Evolutionary conservation across 345 rosid species (phyloP).

Genomic region (Eucalyptus regnans): DNA sequence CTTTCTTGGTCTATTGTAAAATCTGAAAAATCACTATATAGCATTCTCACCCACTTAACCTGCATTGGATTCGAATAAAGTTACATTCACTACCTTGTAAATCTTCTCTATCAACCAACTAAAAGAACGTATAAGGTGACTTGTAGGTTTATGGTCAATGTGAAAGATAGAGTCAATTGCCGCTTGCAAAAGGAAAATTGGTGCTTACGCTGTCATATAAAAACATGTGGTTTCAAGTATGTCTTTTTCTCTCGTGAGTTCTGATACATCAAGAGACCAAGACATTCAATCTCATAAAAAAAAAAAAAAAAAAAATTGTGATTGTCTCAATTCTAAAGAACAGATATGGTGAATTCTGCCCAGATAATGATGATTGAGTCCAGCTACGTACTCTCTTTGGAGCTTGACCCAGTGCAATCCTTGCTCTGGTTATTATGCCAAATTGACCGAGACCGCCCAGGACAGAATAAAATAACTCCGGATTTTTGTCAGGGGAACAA

Average conservation of each 20-base stretch:
- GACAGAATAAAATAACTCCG: neutral
- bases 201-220: neutral
- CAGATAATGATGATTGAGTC: no score
- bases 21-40: neutral
- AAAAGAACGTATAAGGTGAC: neutral
- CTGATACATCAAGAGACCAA: neutral
- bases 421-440: slow-evolving; percentile 1
- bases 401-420: neutral
- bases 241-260: neutral
- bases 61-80: neutral
- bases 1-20: slow-evolving; percentile 5
- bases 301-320: neutral
- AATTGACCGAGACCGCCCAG: slow-evolving; percentile 3
- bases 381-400: neutral
- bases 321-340: neutral
- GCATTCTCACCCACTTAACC: slow-evolving; percentile 1
- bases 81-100: neutral
- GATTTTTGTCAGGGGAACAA: neutral
- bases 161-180: neutral
- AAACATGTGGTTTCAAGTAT: neutral
- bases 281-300: neutral
- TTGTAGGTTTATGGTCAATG: neutral
- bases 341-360: neutral
- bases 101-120: neutral
- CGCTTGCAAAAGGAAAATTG: neutral